Conservation (phyloP, 306 rosid genomes). For the Quercus rubra region DNA sequence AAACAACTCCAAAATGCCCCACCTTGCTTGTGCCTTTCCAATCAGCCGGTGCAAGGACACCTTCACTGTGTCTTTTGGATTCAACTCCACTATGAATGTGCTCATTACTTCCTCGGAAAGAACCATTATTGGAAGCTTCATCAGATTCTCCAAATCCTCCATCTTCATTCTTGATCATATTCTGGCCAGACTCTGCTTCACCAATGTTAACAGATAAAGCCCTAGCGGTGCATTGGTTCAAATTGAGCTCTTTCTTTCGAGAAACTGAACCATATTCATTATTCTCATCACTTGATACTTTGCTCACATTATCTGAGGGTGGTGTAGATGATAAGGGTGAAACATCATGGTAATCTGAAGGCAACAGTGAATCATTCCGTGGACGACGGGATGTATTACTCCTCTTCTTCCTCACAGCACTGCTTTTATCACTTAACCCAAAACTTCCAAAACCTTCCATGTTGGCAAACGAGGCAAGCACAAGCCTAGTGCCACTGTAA, state of each 20-base stretch:
- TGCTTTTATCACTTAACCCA: conserved; percentile 15
- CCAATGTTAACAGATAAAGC: conserved; percentile 11
- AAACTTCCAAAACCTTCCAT: conserved; percentile 30
- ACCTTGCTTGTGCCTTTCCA: conserved; percentile 10
- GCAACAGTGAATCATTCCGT: conserved; percentile 24
- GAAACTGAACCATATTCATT: conserved; percentile 13
- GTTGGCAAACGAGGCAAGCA: not conserved
- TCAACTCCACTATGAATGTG: conserved; percentile 19
- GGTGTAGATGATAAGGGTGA: conserved; percentile 31
- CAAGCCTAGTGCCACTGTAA: conserved; percentile 6
- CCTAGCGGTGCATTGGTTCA: conserved; percentile 23
- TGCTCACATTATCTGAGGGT: conserved; percentile 31
- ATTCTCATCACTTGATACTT: conserved; percentile 23
- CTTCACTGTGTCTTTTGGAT: conserved; percentile 21
- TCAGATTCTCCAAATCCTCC: conserved; percentile 37
- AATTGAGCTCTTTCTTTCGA: conserved; percentile 16
- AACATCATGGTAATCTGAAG: conserved; percentile 27
- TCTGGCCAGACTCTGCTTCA: conserved; percentile 18
- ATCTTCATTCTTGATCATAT: conserved; percentile 19
- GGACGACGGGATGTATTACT: conserved; percentile 29
- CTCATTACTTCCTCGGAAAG: conserved; percentile 32
- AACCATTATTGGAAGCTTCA: conserved; percentile 32
- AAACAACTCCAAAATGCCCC: conserved; percentile 8
- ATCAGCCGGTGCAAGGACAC: conserved; percentile 32
- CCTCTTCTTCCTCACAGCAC: conserved; percentile 33